These are phyloP conservation scores for Platismatia glauca DNA, from an alignment of 495 filamentous ascomycete species.

Conservation along the genomic window DNA sequence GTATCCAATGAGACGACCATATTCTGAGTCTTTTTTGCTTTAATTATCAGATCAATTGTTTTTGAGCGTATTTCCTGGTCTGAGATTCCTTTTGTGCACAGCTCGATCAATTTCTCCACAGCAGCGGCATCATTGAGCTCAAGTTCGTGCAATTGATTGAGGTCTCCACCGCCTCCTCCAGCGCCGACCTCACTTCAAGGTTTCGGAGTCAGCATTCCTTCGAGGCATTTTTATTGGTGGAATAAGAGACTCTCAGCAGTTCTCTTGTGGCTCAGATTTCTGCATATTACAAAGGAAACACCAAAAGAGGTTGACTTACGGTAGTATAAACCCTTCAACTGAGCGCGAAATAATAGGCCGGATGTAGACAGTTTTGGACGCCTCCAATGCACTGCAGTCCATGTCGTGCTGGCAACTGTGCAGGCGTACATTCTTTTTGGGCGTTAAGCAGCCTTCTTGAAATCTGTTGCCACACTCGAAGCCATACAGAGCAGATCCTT, in stretches of 20 bases:
- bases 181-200: slow-evolving; percentile 52
- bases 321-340: slow-evolving; percentile 49
- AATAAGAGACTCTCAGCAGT: no score
- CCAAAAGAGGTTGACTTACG: slow-evolving; percentile 12
- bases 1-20: slow-evolving; percentile 35
- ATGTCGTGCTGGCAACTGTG: slow-evolving; percentile 80
- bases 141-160: slow-evolving; percentile 56
- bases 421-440: slow-evolving; percentile 53
- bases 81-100: slow-evolving; percentile 32
- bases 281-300: background rate
- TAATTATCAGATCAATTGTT: slow-evolving; percentile 29
- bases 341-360: slow-evolving; percentile 60
- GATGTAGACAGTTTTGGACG: slow-evolving; percentile 61
- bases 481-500: slow-evolving; percentile 62
- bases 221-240: background rate
- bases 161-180: slow-evolving; percentile 70
- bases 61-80: slow-evolving; percentile 30
- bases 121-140: slow-evolving; percentile 33
- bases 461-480: slow-evolving; percentile 65
- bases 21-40: slow-evolving; percentile 32
- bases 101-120: slow-evolving; percentile 21
- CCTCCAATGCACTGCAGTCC: slow-evolving; percentile 48
- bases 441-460: slow-evolving; percentile 63
- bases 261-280: background rate
- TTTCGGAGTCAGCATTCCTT: background rate